phyloP scores from a whole-genome alignment of 441 rosid genomes.

The Pelargonium citronellum region DNA sequence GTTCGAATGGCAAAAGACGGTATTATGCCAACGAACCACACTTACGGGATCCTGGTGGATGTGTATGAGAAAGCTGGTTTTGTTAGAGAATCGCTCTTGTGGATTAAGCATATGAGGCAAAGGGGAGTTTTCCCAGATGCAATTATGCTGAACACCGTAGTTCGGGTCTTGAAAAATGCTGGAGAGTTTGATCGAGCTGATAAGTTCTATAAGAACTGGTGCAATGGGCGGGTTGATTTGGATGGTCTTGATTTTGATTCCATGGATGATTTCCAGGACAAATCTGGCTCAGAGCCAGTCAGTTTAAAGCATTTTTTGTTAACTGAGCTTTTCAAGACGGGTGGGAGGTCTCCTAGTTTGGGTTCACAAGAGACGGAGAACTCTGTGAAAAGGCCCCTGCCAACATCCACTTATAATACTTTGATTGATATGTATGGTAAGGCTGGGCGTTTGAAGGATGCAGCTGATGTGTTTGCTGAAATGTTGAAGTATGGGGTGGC shows the following conservation, averaged over 20 bases:
- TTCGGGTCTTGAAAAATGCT: slow-evolving; percentile 65
- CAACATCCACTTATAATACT: slow-evolving; percentile 70
- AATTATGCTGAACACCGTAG: slow-evolving; percentile 70
- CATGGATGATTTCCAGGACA: slow-evolving; percentile 31
- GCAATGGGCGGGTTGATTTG: slow-evolving; percentile 52
- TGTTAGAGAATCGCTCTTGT: slow-evolving; percentile 67
- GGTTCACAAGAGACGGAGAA: slow-evolving; percentile 27
- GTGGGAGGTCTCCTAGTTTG: slow-evolving; percentile 49
- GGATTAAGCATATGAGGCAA: slow-evolving; percentile 79
- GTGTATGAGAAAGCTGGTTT: slow-evolving; percentile 87
- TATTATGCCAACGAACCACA: slow-evolving; percentile 61
- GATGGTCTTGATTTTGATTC: slow-evolving; percentile 65
- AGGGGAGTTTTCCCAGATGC: slow-evolving; percentile 75
- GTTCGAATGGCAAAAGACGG: slow-evolving; percentile 72
- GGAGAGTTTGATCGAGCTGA: slow-evolving; percentile 69
- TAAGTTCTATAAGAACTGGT: slow-evolving; percentile 72
- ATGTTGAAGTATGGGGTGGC: slow-evolving; percentile 74
- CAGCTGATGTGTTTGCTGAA: slow-evolving; percentile 63
- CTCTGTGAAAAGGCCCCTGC: slow-evolving; percentile 45
- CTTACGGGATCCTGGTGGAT: slow-evolving; percentile 79
- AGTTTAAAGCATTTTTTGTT: slow-evolving; percentile 74
- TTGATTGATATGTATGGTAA: slow-evolving; percentile 90
- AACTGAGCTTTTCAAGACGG: slow-evolving; percentile 71
- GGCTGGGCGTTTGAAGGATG: slow-evolving; percentile 78
- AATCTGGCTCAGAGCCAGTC: slow-evolving; percentile 40